Conservation (phyloP, 23 red algal genomes). For the Gracilariopsis chorda region DNA sequence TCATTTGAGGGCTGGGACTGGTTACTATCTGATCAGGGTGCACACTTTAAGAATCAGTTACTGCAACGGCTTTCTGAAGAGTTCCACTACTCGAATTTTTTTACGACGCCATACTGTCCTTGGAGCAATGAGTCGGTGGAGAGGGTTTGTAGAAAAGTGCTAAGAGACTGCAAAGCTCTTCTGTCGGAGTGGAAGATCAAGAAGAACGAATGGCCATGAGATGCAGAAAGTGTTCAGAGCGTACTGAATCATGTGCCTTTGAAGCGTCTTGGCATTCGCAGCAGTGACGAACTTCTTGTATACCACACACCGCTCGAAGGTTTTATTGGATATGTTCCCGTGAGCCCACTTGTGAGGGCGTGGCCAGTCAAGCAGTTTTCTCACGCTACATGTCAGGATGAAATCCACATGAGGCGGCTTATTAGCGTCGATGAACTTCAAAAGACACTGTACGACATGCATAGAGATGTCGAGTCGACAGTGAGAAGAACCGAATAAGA, state of each 20-base stretch:
- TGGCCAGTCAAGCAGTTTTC: too few relatives aligned
- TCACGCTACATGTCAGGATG: too few relatives aligned
- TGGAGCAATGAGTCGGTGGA: neutral
- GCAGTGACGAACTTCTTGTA: too few relatives aligned
- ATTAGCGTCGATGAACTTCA: too few relatives aligned
- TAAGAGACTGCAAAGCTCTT: neutral
- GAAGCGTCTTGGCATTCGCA: neutral
- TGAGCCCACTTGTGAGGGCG: too few relatives aligned
- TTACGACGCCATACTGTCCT: neutral
- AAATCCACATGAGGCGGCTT: too few relatives aligned
- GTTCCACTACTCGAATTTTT: neutral
- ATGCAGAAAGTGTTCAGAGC: neutral
- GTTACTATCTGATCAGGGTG: neutral
- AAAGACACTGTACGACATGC: too few relatives aligned
- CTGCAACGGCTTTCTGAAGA: neutral
- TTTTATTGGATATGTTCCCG: too few relatives aligned
- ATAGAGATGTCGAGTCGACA: too few relatives aligned
- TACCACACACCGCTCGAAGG: too few relatives aligned
- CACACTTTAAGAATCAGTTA: constrained; percentile 26
- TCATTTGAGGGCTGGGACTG: neutral
- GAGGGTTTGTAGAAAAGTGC: neutral
- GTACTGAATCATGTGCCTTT: neutral
- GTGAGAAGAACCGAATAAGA: too few relatives aligned
- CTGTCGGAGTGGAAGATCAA: neutral
- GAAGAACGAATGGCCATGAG: neutral